These are phyloP conservation scores for Loxodes magnus DNA, from an alignment of 73 alveolate genomes.

Conservation along the genomic window DNA sequence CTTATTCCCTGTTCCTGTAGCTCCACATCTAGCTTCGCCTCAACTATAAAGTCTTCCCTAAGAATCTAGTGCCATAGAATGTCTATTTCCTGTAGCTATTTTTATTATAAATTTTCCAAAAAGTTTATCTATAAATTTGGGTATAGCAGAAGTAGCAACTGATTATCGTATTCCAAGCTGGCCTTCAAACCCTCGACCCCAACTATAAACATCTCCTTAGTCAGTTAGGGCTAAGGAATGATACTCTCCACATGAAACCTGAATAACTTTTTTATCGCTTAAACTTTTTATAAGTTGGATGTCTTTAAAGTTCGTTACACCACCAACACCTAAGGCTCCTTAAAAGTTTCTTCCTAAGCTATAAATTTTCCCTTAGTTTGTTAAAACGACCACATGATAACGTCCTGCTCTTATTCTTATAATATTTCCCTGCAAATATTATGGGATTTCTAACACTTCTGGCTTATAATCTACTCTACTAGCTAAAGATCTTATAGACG, in stretches of 20 bases:
- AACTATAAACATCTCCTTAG: constrained; percentile 87
- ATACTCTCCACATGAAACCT: constrained; percentile 95
- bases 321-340: constrained; percentile 98
- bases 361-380: constrained; percentile 88
- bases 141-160: constrained; percentile 85
- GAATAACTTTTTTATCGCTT: constrained; percentile 70
- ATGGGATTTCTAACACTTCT: constrained; percentile 17
- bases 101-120: constrained; percentile 77
- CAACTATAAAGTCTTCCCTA: constrained; percentile 88
- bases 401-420: constrained; percentile 60
- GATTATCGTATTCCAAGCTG: constrained; percentile 89
- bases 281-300: constrained; percentile 74
- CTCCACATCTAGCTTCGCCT: constrained; percentile 98
- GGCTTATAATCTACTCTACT: too few species aligned
- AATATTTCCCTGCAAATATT: constrained; percentile 58
- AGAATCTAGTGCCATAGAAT: constrained; percentile 84
- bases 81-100: constrained; percentile 91
- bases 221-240: constrained; percentile 93
- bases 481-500: too few species aligned
- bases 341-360: constrained; percentile 83
- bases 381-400: constrained; percentile 66
- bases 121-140: constrained; percentile 79
- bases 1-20: constrained; percentile 85
- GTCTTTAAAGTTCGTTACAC: constrained; percentile 51
- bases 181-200: constrained; percentile 99